A percentile compares a stretch with the other conserved stretches of the same genome.
These are phyloP conservation scores for Gamsiella multidivaricata DNA, from an alignment of 192 early-diverging fungal genomes.

Conservation along the genomic window DNA sequence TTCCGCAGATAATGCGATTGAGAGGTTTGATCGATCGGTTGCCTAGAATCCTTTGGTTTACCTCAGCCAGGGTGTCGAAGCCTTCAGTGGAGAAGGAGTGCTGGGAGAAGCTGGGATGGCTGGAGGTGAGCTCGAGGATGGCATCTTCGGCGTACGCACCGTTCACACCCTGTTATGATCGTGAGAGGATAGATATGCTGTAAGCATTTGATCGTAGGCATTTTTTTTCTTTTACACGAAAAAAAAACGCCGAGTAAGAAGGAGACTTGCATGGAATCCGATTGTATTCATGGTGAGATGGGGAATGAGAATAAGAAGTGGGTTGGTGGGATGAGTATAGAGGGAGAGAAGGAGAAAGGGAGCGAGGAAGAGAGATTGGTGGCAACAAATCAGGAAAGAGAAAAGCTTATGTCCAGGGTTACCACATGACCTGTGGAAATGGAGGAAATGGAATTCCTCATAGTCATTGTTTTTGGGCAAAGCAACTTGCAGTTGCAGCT, in stretches of 20 bases:
- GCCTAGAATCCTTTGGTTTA: too few species aligned
- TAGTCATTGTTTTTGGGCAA: conserved; percentile 5
- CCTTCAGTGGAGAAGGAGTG: conserved; percentile 40
- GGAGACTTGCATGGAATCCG: conserved; percentile 40
- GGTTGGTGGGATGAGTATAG: not conserved
- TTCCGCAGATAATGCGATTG: not conserved
- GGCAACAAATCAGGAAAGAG: not conserved
- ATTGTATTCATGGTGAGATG: conserved; percentile 30
- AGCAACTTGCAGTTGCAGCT: too few species aligned
- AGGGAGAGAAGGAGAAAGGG: not conserved
- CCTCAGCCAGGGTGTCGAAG: conserved; percentile 47
- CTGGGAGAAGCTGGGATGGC: conserved; percentile 37
- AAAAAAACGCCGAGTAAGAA: not conserved
- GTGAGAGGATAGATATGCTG: not conserved
- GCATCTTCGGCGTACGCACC: conserved; percentile 55
- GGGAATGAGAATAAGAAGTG: not conserved
- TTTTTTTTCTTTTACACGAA: too few species aligned
- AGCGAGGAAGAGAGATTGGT: not conserved
- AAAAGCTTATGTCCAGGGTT: too few species aligned
- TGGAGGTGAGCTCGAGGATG: conserved; percentile 48
- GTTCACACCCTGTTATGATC: conserved; percentile 26
- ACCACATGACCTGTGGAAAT: too few species aligned
- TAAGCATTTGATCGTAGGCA: too few species aligned
- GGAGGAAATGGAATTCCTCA: not conserved
- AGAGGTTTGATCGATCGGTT: not conserved